Conservation (phyloP, 495 filamentous ascomycete genomes). For the Darksidea phi region DNA sequence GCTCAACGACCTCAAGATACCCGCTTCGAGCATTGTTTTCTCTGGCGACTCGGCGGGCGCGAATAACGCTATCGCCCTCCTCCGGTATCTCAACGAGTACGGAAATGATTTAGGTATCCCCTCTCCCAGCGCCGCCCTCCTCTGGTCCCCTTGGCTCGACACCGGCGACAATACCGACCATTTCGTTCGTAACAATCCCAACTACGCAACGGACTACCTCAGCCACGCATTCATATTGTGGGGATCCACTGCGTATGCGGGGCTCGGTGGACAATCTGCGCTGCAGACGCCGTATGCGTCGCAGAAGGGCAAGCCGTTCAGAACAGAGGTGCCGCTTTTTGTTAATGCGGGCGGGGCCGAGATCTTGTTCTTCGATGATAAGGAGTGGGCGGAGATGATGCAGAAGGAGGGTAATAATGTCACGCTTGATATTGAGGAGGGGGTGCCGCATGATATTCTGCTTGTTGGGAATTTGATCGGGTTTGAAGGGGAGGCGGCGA, state of each 20-base stretch:
- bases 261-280: constrained; percentile 21
- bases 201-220: constrained; percentile 45
- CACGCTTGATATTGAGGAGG: constrained; percentile 40
- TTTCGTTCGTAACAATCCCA: constrained; percentile 35
- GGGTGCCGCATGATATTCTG: constrained; percentile 46
- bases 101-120: constrained; percentile 23
- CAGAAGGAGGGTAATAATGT: constrained; percentile 38
- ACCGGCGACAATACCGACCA: constrained; percentile 15
- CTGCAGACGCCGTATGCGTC: constrained; percentile 40
- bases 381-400: constrained; percentile 40
- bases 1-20: constrained; percentile 30
- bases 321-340: constrained; percentile 42
- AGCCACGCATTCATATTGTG: constrained; percentile 40
- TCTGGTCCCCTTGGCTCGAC: constrained; percentile 49
- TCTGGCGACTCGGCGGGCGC: constrained; percentile 40
- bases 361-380: constrained; percentile 44
- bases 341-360: constrained; percentile 47
- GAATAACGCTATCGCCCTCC: constrained; percentile 33
- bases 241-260: constrained; percentile 42
- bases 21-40: constrained; percentile 29
- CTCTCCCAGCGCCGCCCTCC: constrained; percentile 25
- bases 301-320: constrained; percentile 43
- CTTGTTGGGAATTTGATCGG: constrained; percentile 42
- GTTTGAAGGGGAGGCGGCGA: constrained; percentile 39
- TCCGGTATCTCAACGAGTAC: constrained; percentile 36